Evolutionary conservation across 2,329 filamentous ascomycete species (phyloP), one percentile per base, ranked within the genome.

Genomic region (Macroventuria anomochaeta): DNA sequence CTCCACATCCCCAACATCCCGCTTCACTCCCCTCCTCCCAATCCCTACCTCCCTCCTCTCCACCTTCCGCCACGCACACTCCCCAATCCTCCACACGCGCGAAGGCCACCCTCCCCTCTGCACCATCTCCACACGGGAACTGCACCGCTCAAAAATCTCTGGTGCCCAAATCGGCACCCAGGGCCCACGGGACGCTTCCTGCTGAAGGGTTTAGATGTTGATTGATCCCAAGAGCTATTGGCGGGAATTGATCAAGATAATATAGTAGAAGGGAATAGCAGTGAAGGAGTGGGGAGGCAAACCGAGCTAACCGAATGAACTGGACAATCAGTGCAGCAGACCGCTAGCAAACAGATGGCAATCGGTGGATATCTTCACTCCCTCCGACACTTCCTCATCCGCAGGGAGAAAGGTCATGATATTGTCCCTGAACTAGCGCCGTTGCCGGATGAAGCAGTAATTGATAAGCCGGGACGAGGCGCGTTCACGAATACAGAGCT

Each of bases 151-250:
- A 33, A 74, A 74, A 11, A 81, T 85, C 51, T 84, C 84, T 20
- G 61, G 65, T 1, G 65, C 82, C n/a, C 80, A 80, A 0, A 85
- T 86, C 38, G 80, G 78, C 3, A 77, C 79, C 10, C 69, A 57
- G 12, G 84, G 84, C 83, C 83, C 1, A 68, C 86, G 37, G 84
- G 85, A 1, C 79, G 81, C n/a, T 76, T 86, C 2, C 71, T 87
- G 3, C n/a, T n/a, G n/a, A n/a, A n/a, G n/a, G n/a, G n/a, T n/a
- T n/a, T n/a, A n/a, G n/a, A n/a, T n/a, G n/a, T n/a, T n/a, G n/a
- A n/a, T n/a, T n/a, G n/a, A n/a, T n/a, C n/a, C n/a, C n/a, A n/a
- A n/a, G n/a, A n/a, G n/a, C n/a, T n/a, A n/a, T n/a, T n/a, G n/a
- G n/a, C n/a, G n/a, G n/a, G n/a, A n/a, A n/a, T n/a, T n/a, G n/a